Evolutionary conservation across 179 eudicot species (phyloP).

Genomic region (Spergularia azorica): DNA sequence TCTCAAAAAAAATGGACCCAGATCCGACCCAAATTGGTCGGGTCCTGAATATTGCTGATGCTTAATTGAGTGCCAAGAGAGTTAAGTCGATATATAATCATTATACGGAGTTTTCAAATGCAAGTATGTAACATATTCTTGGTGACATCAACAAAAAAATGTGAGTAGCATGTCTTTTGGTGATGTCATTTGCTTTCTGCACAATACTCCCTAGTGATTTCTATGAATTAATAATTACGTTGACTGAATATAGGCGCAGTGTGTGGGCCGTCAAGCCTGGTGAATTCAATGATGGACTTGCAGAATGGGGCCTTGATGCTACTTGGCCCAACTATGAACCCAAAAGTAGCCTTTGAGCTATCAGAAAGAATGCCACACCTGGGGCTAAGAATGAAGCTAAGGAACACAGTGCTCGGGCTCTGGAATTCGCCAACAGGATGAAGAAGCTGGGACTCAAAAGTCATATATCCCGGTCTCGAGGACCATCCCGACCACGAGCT

Average conservation of each 20-base stretch:
- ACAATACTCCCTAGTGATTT: too few relatives aligned
- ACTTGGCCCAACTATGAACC: conserved; percentile 95
- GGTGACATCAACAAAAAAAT: too few relatives aligned
- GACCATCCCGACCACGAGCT: conserved; percentile 77
- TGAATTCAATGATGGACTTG: conserved; percentile 95
- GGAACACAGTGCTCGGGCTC: conserved; percentile 77
- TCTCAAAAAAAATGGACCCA: too few relatives aligned
- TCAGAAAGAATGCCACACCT: conserved; percentile 84
- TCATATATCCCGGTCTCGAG: conserved; percentile 86
- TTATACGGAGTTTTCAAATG: too few relatives aligned
- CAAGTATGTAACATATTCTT: too few relatives aligned
- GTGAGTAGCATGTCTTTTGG: too few relatives aligned
- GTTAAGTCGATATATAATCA: too few relatives aligned
- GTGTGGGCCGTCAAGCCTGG: conserved; percentile 83
- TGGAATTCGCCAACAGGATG: conserved; percentile 75
- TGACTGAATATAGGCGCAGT: conserved; percentile 56
- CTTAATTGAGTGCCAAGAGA: too few relatives aligned
- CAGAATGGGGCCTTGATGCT: conserved; percentile 87
- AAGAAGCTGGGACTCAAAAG: conserved; percentile 74
- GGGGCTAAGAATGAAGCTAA: conserved; percentile 65
- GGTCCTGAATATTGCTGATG: too few relatives aligned
- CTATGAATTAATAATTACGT: too few relatives aligned
- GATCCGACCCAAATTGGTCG: too few relatives aligned
- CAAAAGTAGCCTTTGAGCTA: conserved; percentile 93
- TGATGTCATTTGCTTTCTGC: too few relatives aligned